Evolutionary conservation across 495 filamentous ascomycete genomes (phyloP).

Genomic region (Podospora bellae-mahoneyi): DNA sequence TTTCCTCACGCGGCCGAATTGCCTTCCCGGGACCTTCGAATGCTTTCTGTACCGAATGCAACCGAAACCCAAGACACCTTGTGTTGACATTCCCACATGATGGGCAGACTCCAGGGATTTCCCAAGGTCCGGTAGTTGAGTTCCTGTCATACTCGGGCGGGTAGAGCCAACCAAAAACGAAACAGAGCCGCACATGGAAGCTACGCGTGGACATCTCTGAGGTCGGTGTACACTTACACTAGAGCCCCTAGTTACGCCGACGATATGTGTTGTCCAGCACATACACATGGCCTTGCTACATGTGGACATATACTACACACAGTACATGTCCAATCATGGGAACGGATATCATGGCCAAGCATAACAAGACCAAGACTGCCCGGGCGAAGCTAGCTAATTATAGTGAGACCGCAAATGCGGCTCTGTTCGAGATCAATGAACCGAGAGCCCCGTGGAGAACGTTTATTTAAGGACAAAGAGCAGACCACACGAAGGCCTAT

Average conservation of each 20-base stretch:
- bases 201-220: not conserved
- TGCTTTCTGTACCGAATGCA: not conserved
- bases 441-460: not conserved
- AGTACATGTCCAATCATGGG: not conserved
- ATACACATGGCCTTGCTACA: not conserved
- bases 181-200: not conserved
- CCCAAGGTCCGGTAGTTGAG: not conserved
- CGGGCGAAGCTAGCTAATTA: not conserved
- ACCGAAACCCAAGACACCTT: not conserved
- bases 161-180: not conserved
- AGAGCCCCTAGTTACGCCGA: not conserved
- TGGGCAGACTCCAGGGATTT: not conserved
- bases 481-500: not conserved
- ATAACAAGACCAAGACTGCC: not conserved
- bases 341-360: not conserved
- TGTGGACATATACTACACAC: not conserved
- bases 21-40: not conserved
- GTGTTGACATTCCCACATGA: not conserved
- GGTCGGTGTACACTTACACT: not conserved
- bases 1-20: conserved; percentile 8
- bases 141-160: not conserved
- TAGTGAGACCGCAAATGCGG: not conserved
- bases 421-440: not conserved
- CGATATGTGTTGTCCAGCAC: not conserved
- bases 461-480: not conserved